Evolutionary conservation across 768 basidiomycete genomes (phyloP).

Genomic region (Nidularia pulvinata): DNA sequence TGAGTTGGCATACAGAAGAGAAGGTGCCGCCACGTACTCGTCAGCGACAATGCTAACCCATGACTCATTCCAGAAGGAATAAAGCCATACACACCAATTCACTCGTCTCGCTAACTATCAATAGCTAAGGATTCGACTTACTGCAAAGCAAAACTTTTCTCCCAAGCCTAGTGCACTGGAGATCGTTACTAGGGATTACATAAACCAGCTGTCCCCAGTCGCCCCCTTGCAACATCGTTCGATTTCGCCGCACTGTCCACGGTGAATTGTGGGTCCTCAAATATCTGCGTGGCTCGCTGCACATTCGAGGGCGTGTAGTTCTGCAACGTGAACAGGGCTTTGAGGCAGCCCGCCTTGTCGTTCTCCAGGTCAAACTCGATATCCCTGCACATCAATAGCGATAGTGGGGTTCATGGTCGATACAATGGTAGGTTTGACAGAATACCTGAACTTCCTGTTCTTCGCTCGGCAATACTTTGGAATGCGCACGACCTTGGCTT

Average conservation of each 20-base stretch:
- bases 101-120: slow-evolving; percentile 38
- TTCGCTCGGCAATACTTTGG: slow-evolving; percentile 40
- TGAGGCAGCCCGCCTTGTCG: slow-evolving; percentile 44
- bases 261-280: slow-evolving; percentile 49
- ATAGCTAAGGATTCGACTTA: slow-evolving; percentile 8
- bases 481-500: slow-evolving; percentile 40
- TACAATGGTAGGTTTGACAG: not conserved
- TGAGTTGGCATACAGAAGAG: not conserved
- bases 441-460: slow-evolving; percentile 51
- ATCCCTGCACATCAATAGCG: slow-evolving; percentile 30
- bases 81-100: slow-evolving; percentile 58
- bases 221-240: slow-evolving; percentile 47
- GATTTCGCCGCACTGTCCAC: slow-evolving; percentile 33
- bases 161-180: slow-evolving; percentile 40
- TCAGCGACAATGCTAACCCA: slow-evolving; percentile 60
- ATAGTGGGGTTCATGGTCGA: not conserved
- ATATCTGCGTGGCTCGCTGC: slow-evolving; percentile 42
- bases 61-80: slow-evolving; percentile 51
- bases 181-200: slow-evolving; percentile 50
- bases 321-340: slow-evolving; percentile 11
- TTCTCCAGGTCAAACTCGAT: slow-evolving; percentile 59
- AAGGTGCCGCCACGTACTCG: slow-evolving; percentile 36
- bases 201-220: slow-evolving; percentile 55
- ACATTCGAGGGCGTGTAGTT: slow-evolving; percentile 23
- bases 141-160: slow-evolving; percentile 46